A percentile compares a stretch with the other conserved stretches of the same genome.
Evolutionary conservation across 345 rosid species (phyloP).

Genomic region (Angophora floribunda): DNA sequence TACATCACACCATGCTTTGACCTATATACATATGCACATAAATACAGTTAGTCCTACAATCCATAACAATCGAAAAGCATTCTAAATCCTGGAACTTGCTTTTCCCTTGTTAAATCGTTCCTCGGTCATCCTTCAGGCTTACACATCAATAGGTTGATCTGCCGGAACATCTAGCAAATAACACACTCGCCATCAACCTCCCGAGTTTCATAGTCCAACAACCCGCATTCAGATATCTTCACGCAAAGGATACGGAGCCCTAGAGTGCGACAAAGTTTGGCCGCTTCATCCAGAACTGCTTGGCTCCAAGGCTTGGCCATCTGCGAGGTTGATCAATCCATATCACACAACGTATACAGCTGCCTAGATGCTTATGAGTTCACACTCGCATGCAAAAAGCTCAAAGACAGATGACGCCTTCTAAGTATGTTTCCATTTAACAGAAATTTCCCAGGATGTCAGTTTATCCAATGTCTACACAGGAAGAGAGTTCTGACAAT

Average conservation of each 20-base stretch:
- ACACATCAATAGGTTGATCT: neutral
- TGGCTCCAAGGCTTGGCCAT: neutral
- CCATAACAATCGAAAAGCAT: neutral
- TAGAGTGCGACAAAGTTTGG: neutral
- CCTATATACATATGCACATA: neutral
- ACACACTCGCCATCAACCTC: neutral
- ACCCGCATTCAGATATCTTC: neutral
- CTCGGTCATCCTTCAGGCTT: neutral
- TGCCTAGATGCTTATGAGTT: neutral
- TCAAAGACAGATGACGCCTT: neutral
- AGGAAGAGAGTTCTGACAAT: neutral
- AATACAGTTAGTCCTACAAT: neutral
- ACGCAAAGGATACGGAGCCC: neutral
- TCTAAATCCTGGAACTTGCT: neutral
- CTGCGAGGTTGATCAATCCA: neutral
- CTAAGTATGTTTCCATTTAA: neutral
- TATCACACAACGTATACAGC: neutral
- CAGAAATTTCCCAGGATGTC: neutral
- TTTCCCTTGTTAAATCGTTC: neutral
- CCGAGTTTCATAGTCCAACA: neutral
- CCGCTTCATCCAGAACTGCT: neutral
- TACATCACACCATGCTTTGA: neutral
- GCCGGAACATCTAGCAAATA: neutral
- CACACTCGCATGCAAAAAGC: neutral
- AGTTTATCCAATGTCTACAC: neutral